phyloP scores from a whole-genome alignment of 2,329 filamentous ascomycete species.

The Xylaria polymorpha region DNA sequence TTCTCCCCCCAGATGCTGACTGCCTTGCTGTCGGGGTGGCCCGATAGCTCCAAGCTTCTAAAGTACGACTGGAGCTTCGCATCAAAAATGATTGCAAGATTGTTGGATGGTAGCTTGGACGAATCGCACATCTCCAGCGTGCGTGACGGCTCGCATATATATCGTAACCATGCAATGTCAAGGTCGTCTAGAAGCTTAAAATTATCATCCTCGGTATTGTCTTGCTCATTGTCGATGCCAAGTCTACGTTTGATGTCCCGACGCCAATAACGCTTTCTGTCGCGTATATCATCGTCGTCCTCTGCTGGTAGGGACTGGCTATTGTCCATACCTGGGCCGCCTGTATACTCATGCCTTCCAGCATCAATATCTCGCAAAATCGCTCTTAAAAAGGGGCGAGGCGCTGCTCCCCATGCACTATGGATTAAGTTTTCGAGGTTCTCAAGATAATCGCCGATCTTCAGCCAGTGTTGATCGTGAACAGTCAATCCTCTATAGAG shows the following conservation, averaged over 20 bases:
- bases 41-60: conserved; percentile 31
- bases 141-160: conserved; percentile 46
- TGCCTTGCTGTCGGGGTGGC: conserved; percentile 20
- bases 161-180: conserved; percentile 47
- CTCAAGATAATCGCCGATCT: conserved; percentile 48
- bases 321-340: conserved; percentile 8
- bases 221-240: conserved; percentile 28
- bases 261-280: conserved; percentile 37
- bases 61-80: conserved; percentile 47
- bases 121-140: conserved; percentile 48
- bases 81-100: conserved; percentile 48
- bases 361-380: conserved; percentile 48
- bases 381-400: conserved; percentile 44
- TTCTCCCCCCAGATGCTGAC: conserved; percentile 34
- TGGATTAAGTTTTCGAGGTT: conserved; percentile 36
- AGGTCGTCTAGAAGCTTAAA: conserved; percentile 41
- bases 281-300: conserved; percentile 13
- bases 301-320: conserved; percentile 9
- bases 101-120: conserved; percentile 38
- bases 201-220: conserved; percentile 25
- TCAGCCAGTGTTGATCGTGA: conserved; percentile 49
- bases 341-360: conserved; percentile 33
- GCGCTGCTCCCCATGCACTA: conserved; percentile 40
- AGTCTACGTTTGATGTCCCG: conserved; percentile 42
- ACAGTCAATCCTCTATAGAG: conserved; percentile 44